Evolutionary conservation across 2,329 filamentous ascomycete species (phyloP).

Genomic region (Cytospora schulzeri): DNA sequence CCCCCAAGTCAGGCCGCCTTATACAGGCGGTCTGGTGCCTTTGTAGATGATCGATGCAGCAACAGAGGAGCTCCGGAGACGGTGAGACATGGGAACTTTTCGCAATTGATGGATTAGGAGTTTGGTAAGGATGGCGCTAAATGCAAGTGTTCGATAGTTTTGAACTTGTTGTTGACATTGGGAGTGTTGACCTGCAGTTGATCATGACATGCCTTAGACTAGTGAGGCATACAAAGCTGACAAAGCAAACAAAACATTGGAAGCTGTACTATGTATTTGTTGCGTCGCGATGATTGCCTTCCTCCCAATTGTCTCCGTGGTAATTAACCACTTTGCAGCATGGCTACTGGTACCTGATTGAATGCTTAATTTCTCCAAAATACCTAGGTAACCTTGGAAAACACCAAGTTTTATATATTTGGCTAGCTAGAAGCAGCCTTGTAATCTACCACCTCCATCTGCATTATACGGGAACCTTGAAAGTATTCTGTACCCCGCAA

Average conservation of each 20-base stretch:
- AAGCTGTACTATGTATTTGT: not conserved
- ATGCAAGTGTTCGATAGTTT: not conserved
- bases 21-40: not conserved
- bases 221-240: not conserved
- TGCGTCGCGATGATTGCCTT: not conserved
- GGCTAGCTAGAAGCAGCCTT: too few relatives aligned
- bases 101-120: not conserved
- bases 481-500: slow-evolving; percentile 29
- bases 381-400: too few relatives aligned
- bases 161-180: not conserved
- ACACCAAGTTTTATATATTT: not conserved
- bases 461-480: too few relatives aligned
- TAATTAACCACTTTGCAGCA: not conserved
- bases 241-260: not conserved
- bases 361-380: not conserved
- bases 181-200: not conserved
- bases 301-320: not conserved
- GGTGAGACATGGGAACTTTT: not conserved
- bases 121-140: not conserved
- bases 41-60: not conserved
- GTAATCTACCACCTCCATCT: too few relatives aligned
- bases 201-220: not conserved
- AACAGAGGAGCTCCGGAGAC: not conserved
- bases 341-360: not conserved
- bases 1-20: slow-evolving; percentile 13